A percentile compares a stretch with the other conserved stretches of the same genome.
phyloP scores from a whole-genome alignment of 1,139 yeast genomes.

The Lodderomyces margitis region DNA sequence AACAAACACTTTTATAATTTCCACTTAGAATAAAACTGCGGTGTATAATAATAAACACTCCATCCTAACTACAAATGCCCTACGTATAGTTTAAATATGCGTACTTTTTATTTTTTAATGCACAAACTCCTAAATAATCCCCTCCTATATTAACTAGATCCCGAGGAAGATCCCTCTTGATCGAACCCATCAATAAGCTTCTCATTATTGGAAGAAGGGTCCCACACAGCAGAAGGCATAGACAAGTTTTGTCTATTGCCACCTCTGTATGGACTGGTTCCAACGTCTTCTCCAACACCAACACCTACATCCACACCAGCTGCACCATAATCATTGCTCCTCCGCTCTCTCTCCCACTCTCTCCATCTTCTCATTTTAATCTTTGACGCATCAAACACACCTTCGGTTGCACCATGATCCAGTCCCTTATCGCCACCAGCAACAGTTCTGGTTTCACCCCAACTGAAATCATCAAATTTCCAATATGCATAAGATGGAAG shows the following conservation, averaged over 20 bases:
- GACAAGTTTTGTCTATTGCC: constrained; percentile 20
- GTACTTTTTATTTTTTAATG: not conserved
- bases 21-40: no score
- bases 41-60: no score
- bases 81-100: no score
- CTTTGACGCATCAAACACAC: constrained; percentile 84
- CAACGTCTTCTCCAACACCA: not conserved
- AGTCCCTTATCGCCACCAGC: constrained; percentile 64
- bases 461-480: constrained; percentile 97
- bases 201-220: constrained; percentile 38
- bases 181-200: constrained; percentile 25
- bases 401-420: constrained; percentile 66
- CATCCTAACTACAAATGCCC: no score
- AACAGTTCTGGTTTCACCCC: constrained; percentile 96
- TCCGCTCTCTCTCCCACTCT: constrained; percentile 78
- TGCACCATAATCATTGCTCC: constrained; percentile 23
- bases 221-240: constrained; percentile 50
- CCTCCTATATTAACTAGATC: constrained; percentile 10
- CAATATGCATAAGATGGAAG: constrained; percentile 87
- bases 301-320: not conserved
- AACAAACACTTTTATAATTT: no score
- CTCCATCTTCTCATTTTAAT: constrained; percentile 93
- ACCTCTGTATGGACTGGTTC: constrained; percentile 3
- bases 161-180: constrained; percentile 24
- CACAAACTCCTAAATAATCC: not conserved